Conservation (phyloP, 352 stramenopile genomes). For the Pythium phragmiticola region DNA sequence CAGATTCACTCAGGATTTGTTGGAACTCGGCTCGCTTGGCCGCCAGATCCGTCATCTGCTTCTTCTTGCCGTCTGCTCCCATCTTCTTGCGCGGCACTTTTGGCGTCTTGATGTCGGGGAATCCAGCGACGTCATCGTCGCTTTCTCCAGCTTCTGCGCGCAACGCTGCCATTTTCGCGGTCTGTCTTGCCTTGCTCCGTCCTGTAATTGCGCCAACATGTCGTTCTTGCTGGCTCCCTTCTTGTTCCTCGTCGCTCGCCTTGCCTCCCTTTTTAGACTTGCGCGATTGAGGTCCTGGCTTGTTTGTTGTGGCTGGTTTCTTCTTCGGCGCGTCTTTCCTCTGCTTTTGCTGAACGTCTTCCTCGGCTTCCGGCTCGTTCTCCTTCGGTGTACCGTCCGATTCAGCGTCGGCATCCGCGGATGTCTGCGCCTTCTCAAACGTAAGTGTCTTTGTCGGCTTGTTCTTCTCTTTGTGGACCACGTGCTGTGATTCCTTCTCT, state of each 20-base stretch:
- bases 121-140: conserved; percentile 7
- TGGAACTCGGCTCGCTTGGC: conserved; percentile 51
- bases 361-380: not conserved
- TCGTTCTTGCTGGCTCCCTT: conserved; percentile 3
- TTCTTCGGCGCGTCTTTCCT: not conserved
- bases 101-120: conserved; percentile 54
- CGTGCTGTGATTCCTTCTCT: not conserved
- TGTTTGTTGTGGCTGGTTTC: too few relatives aligned
- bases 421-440: not conserved
- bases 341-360: not conserved
- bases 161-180: conserved; percentile 14
- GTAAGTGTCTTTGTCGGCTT: not conserved
- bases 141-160: conserved; percentile 9
- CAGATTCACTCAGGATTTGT: conserved; percentile 33
- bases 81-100: conserved; percentile 61
- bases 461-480: not conserved
- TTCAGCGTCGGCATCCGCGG: not conserved
- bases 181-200: conserved; percentile 18
- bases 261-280: not conserved
- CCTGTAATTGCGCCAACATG: conserved; percentile 12
- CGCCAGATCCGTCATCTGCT: conserved; percentile 29
- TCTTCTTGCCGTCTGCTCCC: conserved; percentile 39
- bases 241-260: not conserved
- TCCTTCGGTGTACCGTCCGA: not conserved
- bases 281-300: too few relatives aligned